Evolutionary conservation across 257 asterid species (phyloP).

Genomic region (Salvia splendens): DNA sequence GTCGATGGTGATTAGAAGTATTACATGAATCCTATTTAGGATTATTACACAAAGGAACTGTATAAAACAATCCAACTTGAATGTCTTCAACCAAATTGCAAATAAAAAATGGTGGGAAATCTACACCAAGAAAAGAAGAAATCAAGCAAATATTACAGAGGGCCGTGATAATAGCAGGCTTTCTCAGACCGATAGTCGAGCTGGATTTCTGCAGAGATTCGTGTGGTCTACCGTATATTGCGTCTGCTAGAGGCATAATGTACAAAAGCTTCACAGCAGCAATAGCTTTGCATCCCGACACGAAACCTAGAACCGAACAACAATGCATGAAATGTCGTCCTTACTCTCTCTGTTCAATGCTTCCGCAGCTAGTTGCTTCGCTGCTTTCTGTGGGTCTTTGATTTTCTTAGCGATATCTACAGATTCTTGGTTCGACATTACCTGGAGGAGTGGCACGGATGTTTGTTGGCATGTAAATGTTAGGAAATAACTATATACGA

Average conservation of each 20-base stretch:
- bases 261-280: constrained; percentile 34
- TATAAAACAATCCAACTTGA: constrained; percentile 36
- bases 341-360: constrained; percentile 81
- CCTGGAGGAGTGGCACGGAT: constrained; percentile 40
- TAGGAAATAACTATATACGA: too few relatives aligned
- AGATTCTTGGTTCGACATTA: constrained; percentile 86
- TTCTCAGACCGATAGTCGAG: not conserved
- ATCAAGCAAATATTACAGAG: constrained; percentile 37
- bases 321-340: constrained; percentile 90
- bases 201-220: constrained; percentile 6
- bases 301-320: constrained; percentile 56
- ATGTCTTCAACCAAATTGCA: constrained; percentile 43
- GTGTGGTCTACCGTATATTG: constrained; percentile 23
- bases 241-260: constrained; percentile 29
- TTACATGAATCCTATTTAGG: constrained; percentile 23
- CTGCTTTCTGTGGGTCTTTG: constrained; percentile 84
- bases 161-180: too few relatives aligned
- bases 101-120: constrained; percentile 33
- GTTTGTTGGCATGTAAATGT: too few relatives aligned
- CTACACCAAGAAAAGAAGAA: constrained; percentile 10
- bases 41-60: constrained; percentile 39
- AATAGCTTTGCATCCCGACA: constrained; percentile 21
- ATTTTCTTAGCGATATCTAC: constrained; percentile 71
- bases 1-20: too few relatives aligned
- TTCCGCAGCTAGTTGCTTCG: constrained; percentile 67